Conservation (phyloP, 352 stramenopile genomes). For the Phytophthora citrophthora region DNA sequence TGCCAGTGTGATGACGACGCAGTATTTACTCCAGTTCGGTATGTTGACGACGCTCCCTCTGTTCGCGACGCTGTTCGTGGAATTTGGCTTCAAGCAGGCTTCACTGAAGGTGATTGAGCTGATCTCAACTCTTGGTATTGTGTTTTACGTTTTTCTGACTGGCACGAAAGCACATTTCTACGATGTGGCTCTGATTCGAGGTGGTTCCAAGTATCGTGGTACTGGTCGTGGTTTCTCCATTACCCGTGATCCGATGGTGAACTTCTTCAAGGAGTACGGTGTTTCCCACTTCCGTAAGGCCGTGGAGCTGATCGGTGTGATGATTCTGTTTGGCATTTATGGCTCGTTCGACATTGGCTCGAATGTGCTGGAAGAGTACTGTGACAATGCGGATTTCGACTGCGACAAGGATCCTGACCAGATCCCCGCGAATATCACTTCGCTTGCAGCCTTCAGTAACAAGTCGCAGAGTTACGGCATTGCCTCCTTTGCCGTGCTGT, state of each 20-base stretch:
- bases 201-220: constrained; percentile 86
- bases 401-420: constrained; percentile 56
- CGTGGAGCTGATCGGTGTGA: constrained; percentile 85
- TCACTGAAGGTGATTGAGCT: constrained; percentile 79
- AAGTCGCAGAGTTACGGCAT: constrained; percentile 82
- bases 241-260: constrained; percentile 85
- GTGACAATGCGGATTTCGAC: constrained; percentile 48
- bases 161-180: constrained; percentile 90
- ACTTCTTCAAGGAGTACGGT: constrained; percentile 90
- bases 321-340: constrained; percentile 84
- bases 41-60: constrained; percentile 85
- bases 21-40: constrained; percentile 89
- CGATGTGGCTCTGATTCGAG: constrained; percentile 82
- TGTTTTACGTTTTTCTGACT: constrained; percentile 90
- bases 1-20: constrained; percentile 82
- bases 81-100: constrained; percentile 82
- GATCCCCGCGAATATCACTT: constrained; percentile 77
- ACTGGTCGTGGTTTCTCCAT: constrained; percentile 90
- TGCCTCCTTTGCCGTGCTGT: constrained; percentile 81
- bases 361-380: constrained; percentile 52
- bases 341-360: constrained; percentile 80
- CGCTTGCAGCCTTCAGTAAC: constrained; percentile 55
- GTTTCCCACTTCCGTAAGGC: constrained; percentile 91
- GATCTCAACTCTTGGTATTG: constrained; percentile 77
- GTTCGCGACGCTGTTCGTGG: constrained; percentile 78